Base-by-base conservation (phyloP, 2,329 filamentous ascomycete genomes). In the Fusarium siculi region DNA sequence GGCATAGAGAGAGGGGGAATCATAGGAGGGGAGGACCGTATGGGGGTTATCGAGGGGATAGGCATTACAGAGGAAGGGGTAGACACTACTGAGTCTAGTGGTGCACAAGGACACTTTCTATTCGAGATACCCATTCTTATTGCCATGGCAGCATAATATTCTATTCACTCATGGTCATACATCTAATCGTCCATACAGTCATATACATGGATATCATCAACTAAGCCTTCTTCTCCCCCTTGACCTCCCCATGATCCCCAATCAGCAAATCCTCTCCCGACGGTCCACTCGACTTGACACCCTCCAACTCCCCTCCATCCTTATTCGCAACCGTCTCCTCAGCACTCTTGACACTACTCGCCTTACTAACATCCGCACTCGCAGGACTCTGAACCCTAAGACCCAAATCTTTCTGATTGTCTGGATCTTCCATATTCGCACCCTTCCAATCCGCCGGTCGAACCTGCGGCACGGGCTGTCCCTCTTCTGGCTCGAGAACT, bases 381-480 rank as follows among this genome's bases (percentile, higher is more conserved):
- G 87, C 87, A 1, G 91, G 89, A 11, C 88, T 92, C 66, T 90
- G 88, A 9, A 87, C 88, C 34, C 93, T 84, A 55, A 96, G 78
- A 0, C 94, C 94, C 3, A 97, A 83, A 53, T 90, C 88, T 78
- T 91, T 93, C 68, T 88, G 85, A 18, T 86, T 82, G 11, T 60
- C 71, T 1, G 72, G 64, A 23, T 85, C 84, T 47, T 84, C 83
- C 8, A 78, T 77, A 47, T 86, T 83, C 0, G 80, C 85, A 2
- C 92, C 92, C 66, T 91, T 90, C 94, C 94, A 97, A 78, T 97
- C 90, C 2, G 94, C 90, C 3, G 93, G 83, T 53, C 84, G 81
- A 74, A 89, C 89, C 82, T 97, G 92, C 4, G 89, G 89, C 9
- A 97, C 91, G 0, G 90, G 88, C 57, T 93, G 90, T 7, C 91